phyloP scores from a whole-genome alignment of 352 stramenopile genomes.

The Phytophthora citrophthora region DNA sequence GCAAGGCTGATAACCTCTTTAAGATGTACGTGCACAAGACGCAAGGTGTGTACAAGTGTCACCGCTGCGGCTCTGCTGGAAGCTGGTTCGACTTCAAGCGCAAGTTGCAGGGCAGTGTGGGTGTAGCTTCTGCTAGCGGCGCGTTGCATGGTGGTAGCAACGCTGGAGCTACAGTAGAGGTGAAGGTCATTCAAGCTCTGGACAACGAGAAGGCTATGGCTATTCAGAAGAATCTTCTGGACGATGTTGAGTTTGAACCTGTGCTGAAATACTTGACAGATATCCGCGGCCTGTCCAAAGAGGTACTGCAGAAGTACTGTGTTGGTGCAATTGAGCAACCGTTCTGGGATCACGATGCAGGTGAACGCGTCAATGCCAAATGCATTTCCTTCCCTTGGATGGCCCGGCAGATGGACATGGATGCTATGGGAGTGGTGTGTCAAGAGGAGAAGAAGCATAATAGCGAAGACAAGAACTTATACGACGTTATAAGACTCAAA shows the following conservation, averaged over 20 bases:
- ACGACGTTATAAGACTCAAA: constrained; percentile 86
- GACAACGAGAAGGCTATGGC: constrained; percentile 87
- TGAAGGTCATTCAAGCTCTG: constrained; percentile 79
- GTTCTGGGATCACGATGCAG: constrained; percentile 66
- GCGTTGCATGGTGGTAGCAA: constrained; percentile 43
- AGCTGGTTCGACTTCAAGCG: constrained; percentile 92
- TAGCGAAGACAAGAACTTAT: constrained; percentile 74
- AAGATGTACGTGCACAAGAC: constrained; percentile 92
- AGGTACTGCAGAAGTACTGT: constrained; percentile 88
- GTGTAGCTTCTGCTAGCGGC: constrained; percentile 45
- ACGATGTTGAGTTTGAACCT: constrained; percentile 63
- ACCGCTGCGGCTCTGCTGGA: constrained; percentile 84
- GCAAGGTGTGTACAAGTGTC: constrained; percentile 90
- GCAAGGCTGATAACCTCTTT: constrained; percentile 88
- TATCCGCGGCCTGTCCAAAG: constrained; percentile 64
- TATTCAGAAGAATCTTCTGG: constrained; percentile 83
- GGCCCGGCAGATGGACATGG: constrained; percentile 81
- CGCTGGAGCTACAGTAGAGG: constrained; percentile 19
- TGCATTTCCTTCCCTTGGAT: constrained; percentile 98
- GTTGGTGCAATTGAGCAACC: constrained; percentile 90
- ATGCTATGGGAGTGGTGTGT: constrained; percentile 83
- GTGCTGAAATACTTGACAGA: constrained; percentile 81
- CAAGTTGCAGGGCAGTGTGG: constrained; percentile 71
- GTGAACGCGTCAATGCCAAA: constrained; percentile 59
- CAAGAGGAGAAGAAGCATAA: constrained; percentile 32